Conservation (phyloP, 345 rosid species). For the Acer yangbiense region DNA sequence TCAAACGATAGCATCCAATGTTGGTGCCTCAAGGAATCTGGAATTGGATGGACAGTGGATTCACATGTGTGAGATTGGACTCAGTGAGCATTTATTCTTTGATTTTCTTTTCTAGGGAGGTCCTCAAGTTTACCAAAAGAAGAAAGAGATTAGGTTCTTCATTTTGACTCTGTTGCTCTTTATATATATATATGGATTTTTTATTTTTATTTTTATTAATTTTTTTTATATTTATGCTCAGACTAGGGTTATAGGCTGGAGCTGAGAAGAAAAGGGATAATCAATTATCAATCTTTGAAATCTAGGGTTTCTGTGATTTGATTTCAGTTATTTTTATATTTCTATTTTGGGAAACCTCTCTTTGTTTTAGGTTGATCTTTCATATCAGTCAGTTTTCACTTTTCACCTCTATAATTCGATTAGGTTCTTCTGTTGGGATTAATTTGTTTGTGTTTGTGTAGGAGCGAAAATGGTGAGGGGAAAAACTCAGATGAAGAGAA, state of each 20-base stretch:
- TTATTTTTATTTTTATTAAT: neutral
- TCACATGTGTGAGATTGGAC: constrained; percentile 20
- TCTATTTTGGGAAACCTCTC: constrained; percentile 34
- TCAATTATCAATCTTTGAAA: constrained; percentile 19
- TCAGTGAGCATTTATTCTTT: constrained; percentile 39
- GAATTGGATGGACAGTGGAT: constrained; percentile 11
- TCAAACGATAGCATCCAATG: constrained; percentile 29
- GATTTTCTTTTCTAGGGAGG: constrained; percentile 38
- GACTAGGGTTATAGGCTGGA: constrained; percentile 36
- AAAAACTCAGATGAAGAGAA: constrained; percentile 89
- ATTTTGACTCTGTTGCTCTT: neutral
- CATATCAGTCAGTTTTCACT: neutral
- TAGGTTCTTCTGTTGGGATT: neutral
- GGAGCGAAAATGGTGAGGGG: constrained; percentile 68
- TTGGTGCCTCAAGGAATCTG: constrained; percentile 29
- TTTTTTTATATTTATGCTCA: neutral
- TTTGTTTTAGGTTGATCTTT: constrained; percentile 15
- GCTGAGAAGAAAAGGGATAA: constrained; percentile 12
- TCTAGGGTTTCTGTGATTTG: constrained; percentile 50
- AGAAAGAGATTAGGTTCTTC: constrained; percentile 62
- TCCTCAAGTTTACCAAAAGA: constrained; percentile 53
- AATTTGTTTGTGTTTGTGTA: neutral
- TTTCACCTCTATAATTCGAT: constrained; percentile 13
- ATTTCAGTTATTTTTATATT: constrained; percentile 16
- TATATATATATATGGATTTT: neutral